Evolutionary conservation across 2,329 filamentous ascomycete genomes (phyloP), one percentile per base, ranked within the genome.

Genomic region (Neopestalotiopsis sp.): DNA sequence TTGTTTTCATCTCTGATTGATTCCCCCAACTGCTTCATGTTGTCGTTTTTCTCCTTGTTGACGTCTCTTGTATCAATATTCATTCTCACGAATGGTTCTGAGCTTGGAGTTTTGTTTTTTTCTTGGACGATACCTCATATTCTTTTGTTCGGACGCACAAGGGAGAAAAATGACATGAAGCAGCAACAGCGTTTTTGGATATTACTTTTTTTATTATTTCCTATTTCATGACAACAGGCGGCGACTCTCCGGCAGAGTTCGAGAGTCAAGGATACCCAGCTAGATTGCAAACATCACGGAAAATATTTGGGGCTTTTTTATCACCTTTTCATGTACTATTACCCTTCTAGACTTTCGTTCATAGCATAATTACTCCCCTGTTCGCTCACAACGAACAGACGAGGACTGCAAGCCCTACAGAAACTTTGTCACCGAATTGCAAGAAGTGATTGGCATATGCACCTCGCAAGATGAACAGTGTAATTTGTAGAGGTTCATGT

Each of bases 291-390:
- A 38, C n/a, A 52, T 4, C 45, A n/a, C 45, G 45, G 20, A 61
- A 56, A 14, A 38, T 10, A 38, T 38, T 49, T 45, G 57, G 20
- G 20, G 42, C 12, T n/a, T 3, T 56, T 65, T 52, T 68, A 38
- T 38, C 34, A 38, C 10, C 10, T 38, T 10, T 14, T 17, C 65
- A 45, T 74, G 73, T 74, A 75, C 65, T 68, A 75, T 69, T 77
- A 74, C 57, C 57, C 66, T 76, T 77, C 74, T 72, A 68, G 71
- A 76, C 75, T 74, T 69, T 76, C 75, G 69, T 74, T 77, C 66
- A 74, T 66, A 59, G 65, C 34, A 38, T 68, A 69, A 67, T 57
- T 69, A 71, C 72, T 20, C 62, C 66, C 59, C 64, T 68, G 72
- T 63, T 65, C 38, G 40, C 52, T 72, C 62, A 45, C 40, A 69